Evolutionary conservation across 805 yeast species (phyloP).

Genomic region (Sugiyamaella smithiae): DNA sequence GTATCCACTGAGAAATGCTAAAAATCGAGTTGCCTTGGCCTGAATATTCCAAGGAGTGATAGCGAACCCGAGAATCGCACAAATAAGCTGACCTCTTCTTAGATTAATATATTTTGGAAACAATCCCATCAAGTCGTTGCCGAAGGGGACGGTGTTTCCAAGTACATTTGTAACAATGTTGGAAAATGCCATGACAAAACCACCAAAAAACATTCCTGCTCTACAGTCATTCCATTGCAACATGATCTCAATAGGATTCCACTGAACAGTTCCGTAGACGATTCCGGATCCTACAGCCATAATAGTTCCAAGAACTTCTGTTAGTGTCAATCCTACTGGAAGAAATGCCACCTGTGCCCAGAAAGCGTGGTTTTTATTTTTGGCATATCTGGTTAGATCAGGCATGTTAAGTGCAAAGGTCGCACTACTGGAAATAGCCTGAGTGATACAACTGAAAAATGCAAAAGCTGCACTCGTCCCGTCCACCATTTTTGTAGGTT

Average conservation of each 20-base stretch:
- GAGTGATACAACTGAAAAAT: constrained; percentile 44
- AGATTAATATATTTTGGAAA: constrained; percentile 53
- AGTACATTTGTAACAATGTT: constrained; percentile 46
- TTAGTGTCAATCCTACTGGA: constrained; percentile 44
- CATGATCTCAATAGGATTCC: constrained; percentile 46
- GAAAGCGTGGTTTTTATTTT: constrained; percentile 26
- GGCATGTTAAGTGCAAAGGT: constrained; percentile 50
- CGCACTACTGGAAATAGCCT: constrained; percentile 46
- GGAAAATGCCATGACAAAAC: constrained; percentile 40
- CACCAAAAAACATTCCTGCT: constrained; percentile 42
- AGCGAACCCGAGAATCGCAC: constrained; percentile 36
- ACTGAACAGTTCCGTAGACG: constrained; percentile 41
- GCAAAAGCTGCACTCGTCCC: constrained; percentile 45
- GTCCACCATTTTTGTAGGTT: constrained; percentile 29
- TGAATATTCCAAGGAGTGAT: constrained; percentile 38
- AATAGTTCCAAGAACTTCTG: constrained; percentile 47
- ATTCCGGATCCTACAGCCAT: constrained; percentile 42
- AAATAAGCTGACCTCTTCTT: constrained; percentile 39
- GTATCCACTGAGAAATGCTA: constrained; percentile 29
- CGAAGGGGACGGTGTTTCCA: constrained; percentile 49
- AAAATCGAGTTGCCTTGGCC: constrained; percentile 14
- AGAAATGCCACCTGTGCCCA: constrained; percentile 32
- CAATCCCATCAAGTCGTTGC: constrained; percentile 48
- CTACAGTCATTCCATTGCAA: constrained; percentile 34
- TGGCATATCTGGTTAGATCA: constrained; percentile 47